These are phyloP conservation scores for Neltuma alba DNA, from an alignment of 306 rosid genomes.

Conservation along the genomic window DNA sequence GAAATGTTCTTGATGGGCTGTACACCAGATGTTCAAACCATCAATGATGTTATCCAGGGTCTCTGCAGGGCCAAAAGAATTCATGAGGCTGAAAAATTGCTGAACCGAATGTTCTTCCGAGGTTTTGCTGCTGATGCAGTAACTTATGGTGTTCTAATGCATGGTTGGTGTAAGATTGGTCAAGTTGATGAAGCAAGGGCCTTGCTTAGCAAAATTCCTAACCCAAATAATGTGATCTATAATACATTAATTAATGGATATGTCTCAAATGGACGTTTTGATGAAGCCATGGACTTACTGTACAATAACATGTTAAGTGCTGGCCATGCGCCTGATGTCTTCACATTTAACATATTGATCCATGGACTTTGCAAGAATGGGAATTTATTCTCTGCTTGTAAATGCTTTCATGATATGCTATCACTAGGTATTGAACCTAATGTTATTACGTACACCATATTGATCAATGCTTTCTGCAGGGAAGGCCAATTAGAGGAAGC, in stretches of 20 bases:
- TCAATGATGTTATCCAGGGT: constrained; percentile 79
- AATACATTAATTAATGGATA: constrained; percentile 86
- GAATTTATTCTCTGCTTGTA: constrained; percentile 61
- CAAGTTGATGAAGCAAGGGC: constrained; percentile 78
- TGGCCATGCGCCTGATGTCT: constrained; percentile 74
- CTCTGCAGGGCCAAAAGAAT: constrained; percentile 64
- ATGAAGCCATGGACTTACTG: constrained; percentile 69
- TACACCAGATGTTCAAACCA: constrained; percentile 86
- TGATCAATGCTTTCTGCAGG: constrained; percentile 79
- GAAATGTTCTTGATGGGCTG: constrained; percentile 97
- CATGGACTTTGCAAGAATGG: constrained; percentile 85
- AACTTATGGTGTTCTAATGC: constrained; percentile 80
- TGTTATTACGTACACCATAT: constrained; percentile 75
- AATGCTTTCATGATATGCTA: constrained; percentile 65
- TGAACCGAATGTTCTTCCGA: constrained; percentile 77
- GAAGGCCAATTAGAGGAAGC: constrained; percentile 69
- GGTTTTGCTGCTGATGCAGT: constrained; percentile 67
- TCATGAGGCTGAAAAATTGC: constrained; percentile 78
- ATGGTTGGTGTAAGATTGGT: constrained; percentile 71
- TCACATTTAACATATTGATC: constrained; percentile 77
- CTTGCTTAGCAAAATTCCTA: constrained; percentile 61
- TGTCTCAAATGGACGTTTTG: constrained; percentile 63
- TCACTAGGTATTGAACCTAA: constrained; percentile 71
- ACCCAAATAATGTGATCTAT: constrained; percentile 61
- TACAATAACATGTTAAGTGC: constrained; percentile 52